These are phyloP conservation scores for Fraxinus cuspidata DNA, from an alignment of 257 asterid genomes.

Conservation along the genomic window DNA sequence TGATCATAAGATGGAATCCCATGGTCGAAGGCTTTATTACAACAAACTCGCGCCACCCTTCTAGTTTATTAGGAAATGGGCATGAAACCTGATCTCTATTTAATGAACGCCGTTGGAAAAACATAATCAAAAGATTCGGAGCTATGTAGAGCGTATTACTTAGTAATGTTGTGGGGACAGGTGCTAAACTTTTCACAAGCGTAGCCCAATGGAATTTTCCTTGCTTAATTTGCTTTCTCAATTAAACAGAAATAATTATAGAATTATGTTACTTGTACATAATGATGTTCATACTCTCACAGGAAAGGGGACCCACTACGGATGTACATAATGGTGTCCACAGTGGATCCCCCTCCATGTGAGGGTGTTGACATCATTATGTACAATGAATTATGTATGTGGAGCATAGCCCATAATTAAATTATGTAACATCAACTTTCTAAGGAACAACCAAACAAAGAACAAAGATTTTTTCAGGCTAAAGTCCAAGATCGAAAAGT, in stretches of 20 bases:
- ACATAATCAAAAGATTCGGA: no score
- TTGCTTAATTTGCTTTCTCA: not conserved
- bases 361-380: no score
- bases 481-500: not conserved
- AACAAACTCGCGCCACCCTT: constrained; percentile 30
- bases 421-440: not conserved
- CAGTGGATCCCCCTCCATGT: no score
- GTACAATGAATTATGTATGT: no score
- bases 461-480: not conserved
- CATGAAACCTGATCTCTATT: no score
- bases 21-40: constrained; percentile 68
- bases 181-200: not conserved
- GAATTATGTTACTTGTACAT: no score
- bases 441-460: not conserved
- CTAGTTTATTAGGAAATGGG: constrained; percentile 25
- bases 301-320: no score
- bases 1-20: constrained; percentile 45
- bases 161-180: not conserved
- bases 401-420: no score
- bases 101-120: no score
- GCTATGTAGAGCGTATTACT: no score
- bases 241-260: not conserved
- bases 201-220: not conserved
- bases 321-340: no score
- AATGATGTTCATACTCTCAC: no score